These are phyloP conservation scores for Blastocystis sp. DNA, from an alignment of 352 stramenopile species.

Conservation along the genomic window DNA sequence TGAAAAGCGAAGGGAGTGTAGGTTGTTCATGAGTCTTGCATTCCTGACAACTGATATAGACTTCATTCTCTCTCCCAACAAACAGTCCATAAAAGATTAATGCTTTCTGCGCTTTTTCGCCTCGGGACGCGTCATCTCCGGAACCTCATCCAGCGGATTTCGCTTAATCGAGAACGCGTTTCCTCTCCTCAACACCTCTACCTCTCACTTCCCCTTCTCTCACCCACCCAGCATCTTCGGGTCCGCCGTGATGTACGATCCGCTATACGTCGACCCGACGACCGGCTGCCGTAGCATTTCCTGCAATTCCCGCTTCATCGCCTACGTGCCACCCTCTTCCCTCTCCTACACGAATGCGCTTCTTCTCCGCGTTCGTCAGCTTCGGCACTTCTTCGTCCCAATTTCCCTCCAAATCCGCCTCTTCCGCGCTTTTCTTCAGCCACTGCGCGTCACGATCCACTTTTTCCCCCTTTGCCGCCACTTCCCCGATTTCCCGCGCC, in stretches of 20 bases:
- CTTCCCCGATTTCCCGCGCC: not conserved
- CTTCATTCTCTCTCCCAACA: too few relatives aligned
- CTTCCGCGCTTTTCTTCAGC: conserved; percentile 23
- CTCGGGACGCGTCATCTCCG: not conserved
- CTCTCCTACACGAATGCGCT: conserved; percentile 20
- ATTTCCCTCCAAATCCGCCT: conserved; percentile 30
- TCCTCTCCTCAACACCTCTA: conserved; percentile 26
- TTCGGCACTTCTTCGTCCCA: not conserved
- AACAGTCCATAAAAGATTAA: too few relatives aligned
- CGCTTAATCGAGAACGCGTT: conserved; percentile 17
- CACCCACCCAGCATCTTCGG: conserved; percentile 30
- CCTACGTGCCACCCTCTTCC: not conserved
- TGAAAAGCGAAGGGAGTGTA: too few relatives aligned
- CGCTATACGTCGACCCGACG: not conserved
- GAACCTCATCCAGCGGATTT: conserved; percentile 23
- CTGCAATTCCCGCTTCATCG: conserved; percentile 27
- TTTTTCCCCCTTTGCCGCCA: not conserved
- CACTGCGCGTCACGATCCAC: conserved; percentile 24
- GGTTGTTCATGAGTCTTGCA: too few relatives aligned
- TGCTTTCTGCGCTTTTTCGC: too few relatives aligned
- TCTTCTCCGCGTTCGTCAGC: conserved; percentile 28
- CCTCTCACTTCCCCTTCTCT: not conserved
- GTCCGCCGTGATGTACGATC: conserved; percentile 45
- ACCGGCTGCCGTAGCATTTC: not conserved
- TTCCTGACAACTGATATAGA: too few relatives aligned